Conservation (phyloP, 129 eudicot species). For the Lactuca sativa region DNA sequence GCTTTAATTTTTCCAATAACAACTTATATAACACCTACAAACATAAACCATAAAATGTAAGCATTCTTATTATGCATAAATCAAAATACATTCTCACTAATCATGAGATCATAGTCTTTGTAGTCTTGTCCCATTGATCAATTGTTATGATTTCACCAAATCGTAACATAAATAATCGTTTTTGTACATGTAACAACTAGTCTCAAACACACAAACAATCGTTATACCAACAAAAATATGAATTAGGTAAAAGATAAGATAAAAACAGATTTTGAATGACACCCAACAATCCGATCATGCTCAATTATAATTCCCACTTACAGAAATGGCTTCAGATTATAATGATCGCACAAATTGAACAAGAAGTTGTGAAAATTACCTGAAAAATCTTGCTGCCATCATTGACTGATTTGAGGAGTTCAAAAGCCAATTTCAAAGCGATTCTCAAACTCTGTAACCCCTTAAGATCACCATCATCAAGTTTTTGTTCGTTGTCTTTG, state of each 20-base stretch:
- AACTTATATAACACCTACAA: not conserved
- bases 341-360: not conserved
- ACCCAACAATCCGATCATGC: constrained; percentile 19
- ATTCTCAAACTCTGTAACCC: constrained; percentile 52
- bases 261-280: constrained; percentile 8
- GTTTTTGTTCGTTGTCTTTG: constrained; percentile 51
- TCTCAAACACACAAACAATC: not conserved
- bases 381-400: constrained; percentile 79
- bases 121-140: constrained; percentile 1
- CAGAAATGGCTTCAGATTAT: constrained; percentile 9
- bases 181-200: not conserved
- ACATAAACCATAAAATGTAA: constrained; percentile 19
- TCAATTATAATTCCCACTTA: constrained; percentile 14
- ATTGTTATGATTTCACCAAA: not conserved
- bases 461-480: constrained; percentile 42
- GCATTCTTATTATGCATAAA: constrained; percentile 11
- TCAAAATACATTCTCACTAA: constrained; percentile 2
- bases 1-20: constrained; percentile 5
- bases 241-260: not conserved
- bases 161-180: not conserved
- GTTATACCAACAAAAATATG: constrained; percentile 5
- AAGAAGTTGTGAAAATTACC: constrained; percentile 35
- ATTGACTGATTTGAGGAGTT: constrained; percentile 55
- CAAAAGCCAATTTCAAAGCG: constrained; percentile 63
- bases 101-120: constrained; percentile 10